Evolutionary conservation across 2,329 filamentous ascomycete species (phyloP).

Genomic region (Hypoxylon sp.): DNA sequence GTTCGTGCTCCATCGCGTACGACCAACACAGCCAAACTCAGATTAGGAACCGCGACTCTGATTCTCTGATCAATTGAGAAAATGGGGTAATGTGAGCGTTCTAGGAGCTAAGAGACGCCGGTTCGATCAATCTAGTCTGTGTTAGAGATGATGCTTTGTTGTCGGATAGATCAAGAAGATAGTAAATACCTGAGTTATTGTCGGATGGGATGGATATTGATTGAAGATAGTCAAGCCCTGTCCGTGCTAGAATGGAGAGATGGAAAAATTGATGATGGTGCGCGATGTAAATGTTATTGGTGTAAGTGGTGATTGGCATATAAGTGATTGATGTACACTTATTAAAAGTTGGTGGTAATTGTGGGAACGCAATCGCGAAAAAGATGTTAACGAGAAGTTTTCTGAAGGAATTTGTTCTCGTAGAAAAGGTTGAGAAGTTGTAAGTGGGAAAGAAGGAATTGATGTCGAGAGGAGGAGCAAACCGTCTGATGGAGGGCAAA

Average conservation of each 20-base stretch:
- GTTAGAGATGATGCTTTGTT: background rate
- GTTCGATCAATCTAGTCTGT: background rate
- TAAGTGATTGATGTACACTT: background rate
- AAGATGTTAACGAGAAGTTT: background rate
- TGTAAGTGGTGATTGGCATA: background rate
- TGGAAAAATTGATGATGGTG: background rate
- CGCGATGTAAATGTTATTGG: slow-evolving; percentile 3
- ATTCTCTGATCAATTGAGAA: background rate
- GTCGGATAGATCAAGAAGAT: background rate
- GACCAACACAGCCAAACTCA: background rate
- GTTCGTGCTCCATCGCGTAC: background rate
- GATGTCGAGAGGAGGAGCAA: background rate
- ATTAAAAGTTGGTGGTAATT: background rate
- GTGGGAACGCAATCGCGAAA: background rate
- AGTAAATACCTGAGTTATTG: background rate
- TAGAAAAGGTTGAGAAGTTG: background rate
- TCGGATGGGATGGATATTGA: slow-evolving; percentile 5
- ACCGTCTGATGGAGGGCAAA: background rate
- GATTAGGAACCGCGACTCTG: background rate
- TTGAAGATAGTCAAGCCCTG: background rate
- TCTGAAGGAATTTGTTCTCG: background rate
- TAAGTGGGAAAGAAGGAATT: background rate
- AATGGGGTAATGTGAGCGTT: background rate
- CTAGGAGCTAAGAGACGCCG: background rate
- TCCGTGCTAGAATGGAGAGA: background rate